Base-by-base conservation (phyloP, 192 early-diverging fungal species). In the Gryganskiella cystojenkinii region DNA sequence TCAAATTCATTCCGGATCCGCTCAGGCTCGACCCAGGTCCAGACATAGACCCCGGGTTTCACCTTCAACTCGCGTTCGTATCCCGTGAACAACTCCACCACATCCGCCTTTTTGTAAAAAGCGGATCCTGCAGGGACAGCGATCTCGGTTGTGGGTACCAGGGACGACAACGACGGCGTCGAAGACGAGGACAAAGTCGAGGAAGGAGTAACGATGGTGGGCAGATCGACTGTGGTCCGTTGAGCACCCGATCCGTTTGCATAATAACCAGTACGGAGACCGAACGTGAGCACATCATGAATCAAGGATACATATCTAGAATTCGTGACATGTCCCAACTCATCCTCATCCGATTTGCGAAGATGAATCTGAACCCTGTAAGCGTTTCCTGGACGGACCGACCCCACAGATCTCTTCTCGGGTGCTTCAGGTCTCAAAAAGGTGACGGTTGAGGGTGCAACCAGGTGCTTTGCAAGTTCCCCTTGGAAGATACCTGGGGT, bases 311-410 rank as follows among this genome's bases (percentile, higher is more conserved):
- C 60, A 50, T 81, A 81, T 2, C 72, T 56, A 15, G 80, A 72
- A 46, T 81, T 81, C 45, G 80, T 81, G 9, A 81, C 70, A 59
- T 81, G 80, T 30, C 71, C 80, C 40, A 81, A 33, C 20, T 58
- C 47, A 13, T 81, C 80, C 22, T 74, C 62, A 50, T 81, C 80
- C 22, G 80, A 75, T 19, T 78, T 67, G 34, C 74, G 74, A 44
- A 78, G 66, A 22, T 68, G 47, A 24, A 78, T 58, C 30, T 67
- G 61, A 4, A 78, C 54, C 17, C 61, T 51, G 61, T 69, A 78
- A 17, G 74, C 74, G 49, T 78, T 78, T 10, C n/a, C 20, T 11
- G 74, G 74, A 35, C 74, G 52, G 15, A 24, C 15, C 15, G 60
- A 51, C 2, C 55, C 66, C 1, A 10, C 30, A 14, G 66, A 4